Base-by-base conservation (phyloP, 169 alveolate genomes). In the Blepharisma undulans region DNA sequence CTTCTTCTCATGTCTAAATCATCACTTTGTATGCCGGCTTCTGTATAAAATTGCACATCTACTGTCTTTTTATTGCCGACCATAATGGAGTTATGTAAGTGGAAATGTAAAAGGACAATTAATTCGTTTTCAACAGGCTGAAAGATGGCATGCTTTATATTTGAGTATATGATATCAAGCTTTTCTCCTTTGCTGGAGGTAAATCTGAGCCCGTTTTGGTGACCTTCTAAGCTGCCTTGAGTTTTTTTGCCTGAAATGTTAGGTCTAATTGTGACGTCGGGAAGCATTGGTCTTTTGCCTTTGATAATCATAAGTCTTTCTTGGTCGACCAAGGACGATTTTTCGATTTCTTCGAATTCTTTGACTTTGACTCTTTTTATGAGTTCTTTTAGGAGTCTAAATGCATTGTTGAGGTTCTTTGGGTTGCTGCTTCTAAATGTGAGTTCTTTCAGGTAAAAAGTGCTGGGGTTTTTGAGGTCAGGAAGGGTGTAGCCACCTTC, bases 61-160 rank as follows among this genome's bases (percentile, higher is more conserved):
- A 93, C 92, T 19, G 99, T 97, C 92, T 99, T 98, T 94, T 98
- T 98, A 92, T 97, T 98, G 4, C 99, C 99, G 19, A 98, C 98
- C 97, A 98, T 92, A 60, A 99, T 98, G n/a, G 99, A 98, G 80
- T 98, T 96, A 93, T 98, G 96, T 76, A 98, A 93, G 95, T 98
- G 98, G 94, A 99, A 98, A 94, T 99, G 99, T 18, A 99, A 92
- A 86, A 99, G 92, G 21, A 98, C 99, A 33, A 98, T 98, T 33
- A 98, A 93, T 90, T 99, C 99, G 74, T 98, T 97, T 90, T 98
- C 99, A 84, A 99, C 98, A 1, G 99, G 99, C 95, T 99, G 99
- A 95, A 98, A 98, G 88, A 99, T 97, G 4, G 99, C 99, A 91
- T 98, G 99, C 72, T 98, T 98, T 48, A 99, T 97, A 90, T 99